Evolutionary conservation across 495 filamentous ascomycete genomes (phyloP), one percentile per base, ranked within the genome.

Genomic region (Talaromyces wortmannii): DNA sequence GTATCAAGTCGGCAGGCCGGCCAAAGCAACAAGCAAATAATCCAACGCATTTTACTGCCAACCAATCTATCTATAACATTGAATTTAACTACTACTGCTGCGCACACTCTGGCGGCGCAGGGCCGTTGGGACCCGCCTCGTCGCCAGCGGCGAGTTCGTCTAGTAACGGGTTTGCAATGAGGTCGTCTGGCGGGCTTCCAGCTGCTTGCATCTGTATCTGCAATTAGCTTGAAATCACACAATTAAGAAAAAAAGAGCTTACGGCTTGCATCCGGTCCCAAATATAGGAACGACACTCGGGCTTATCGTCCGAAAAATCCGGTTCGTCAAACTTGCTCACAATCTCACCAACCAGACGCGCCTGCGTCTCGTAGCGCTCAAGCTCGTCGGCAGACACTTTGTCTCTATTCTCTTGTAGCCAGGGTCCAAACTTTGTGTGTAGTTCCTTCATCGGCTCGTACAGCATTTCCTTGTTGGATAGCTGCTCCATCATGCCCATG

Each of bases 371-470:
- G 70, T 95, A 97, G 50, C 89, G 72, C 61, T 79, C 79, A 65
- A 92, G 65, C 62, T 97, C 92, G 48, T 88, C 90, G 33, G 74
- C 70, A 1, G 78, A 53, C 3, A 84, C 70, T 53, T 78, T 86
- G 6, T 63, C 78, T 58, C 75, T 78, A 63, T 96, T 92, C 71
- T 89, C 86, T 59, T 78, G 80, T 65, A 98, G 74, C 94, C 94
- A 98, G 4, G 67, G 81, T 0, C 89, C 91, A 63, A 92, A 98
- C 69, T 96, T 97, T 23, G 87, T 85, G 64, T 92, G 75, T 57
- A 97, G 70, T 71, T 98, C 95, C 74, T 94, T 95, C 92, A 98
- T 97, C 13, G 94, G 94, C 72, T 97, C 92, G 63, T 98, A 97
- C 45, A 98, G 73, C 55, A 98, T 96, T 63, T 98, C 94, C 75